Evolutionary conservation across 2,329 filamentous ascomycete genomes (phyloP), one percentile per base, ranked within the genome.

Genomic region (Calonectria leucothoes): DNA sequence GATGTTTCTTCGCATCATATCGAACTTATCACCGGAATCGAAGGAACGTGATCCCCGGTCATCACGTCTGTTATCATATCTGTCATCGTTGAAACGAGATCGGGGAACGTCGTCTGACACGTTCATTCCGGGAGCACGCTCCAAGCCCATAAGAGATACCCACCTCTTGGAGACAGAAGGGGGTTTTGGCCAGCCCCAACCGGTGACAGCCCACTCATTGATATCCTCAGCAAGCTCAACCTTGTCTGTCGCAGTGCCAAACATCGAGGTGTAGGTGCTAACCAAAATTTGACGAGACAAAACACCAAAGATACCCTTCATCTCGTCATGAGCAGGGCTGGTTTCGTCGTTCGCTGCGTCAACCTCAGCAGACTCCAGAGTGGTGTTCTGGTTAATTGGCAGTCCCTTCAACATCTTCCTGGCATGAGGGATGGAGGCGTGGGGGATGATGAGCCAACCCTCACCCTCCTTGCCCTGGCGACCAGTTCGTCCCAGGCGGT

Each of bases 401-500:
- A 95, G 86, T 5, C 88, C 88, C 6, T 83, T 82, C 67, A 96
- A 88, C 61, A 90, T 85, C 12, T 80, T 78, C 55, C 89, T 87
- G 4, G 90, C 86, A 55, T 85, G 82, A 0, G 76, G 23, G 8
- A 88, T 82, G 78, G 94, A 92, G 17, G 87, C 80, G 14, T 90
- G 83, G 1, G 91, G 86, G 2, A 95, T 75, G 59, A 96, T 83
- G 39, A 96, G 83, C 88, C 91, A 95, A 70, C 93, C 94, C 80
- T 94, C 88, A 55, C 94, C 94, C 77, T 91, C 88, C 82, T 94
- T 94, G 74, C 92, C 91, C 33, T 94, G 94, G 80, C 95, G 93
- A 70, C 89, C 94, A 11, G 94, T 96, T 74, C 94, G 93, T 66
- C 94, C 94, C 51, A 95, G 87, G 72, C 94, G 91, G 83, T 95